Base-by-base conservation (phyloP, 768 basidiomycete genomes). In the Rhodotorula toruloides region DNA sequence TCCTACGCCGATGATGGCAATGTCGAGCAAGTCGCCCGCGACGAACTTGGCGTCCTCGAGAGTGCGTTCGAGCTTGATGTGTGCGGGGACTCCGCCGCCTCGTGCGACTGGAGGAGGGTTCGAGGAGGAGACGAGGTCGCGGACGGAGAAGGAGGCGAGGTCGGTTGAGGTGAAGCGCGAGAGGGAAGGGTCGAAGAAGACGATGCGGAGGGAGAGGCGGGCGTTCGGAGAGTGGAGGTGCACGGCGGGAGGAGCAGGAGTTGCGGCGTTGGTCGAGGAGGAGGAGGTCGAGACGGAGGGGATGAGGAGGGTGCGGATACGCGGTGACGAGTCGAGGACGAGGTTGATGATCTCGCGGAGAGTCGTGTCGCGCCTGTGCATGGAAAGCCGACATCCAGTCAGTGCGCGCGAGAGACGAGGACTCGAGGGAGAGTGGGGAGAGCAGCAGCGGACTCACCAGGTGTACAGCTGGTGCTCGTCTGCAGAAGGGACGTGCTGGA, bases 381-480 rank as follows among this genome's bases (percentile, higher is more conserved):
- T n/a, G n/a, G 25, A 37, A 6, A 7, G 39, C 37, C 32, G 3
- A 27, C 12, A n/a, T 48, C 53, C 21, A 58, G 63, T 29, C 16
- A 4, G 54, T 37, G 21, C 13, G 11, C 19, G 4, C 19, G 42
- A 56, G 40, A 7, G 19, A 3, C 4, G 53, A 10, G 10, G 21
- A 32, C 10, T 6, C 10, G 32, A 3, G 55, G 27, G 40, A 52
- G n/a, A 34, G n/a, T n/a, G n/a, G n/a, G n/a, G n/a, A n/a, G n/a
- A n/a, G n/a, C n/a, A n/a, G n/a, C n/a, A n/a, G n/a, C n/a, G n/a
- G n/a, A n/a, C n/a, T n/a, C n/a, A 67, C 68, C 68, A 73, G 50
- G 63, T 59, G 63, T 65, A 75, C 58, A 75, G 42, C 42, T 68
- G 57, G 43, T 56, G 47, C 54, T 73, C 74, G 55, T 61, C 47